A percentile compares a stretch with the other conserved stretches of the same genome.
phyloP scores from a whole-genome alignment of 2,329 filamentous ascomycete genomes.

The Arthrobotrys megalospora region DNA sequence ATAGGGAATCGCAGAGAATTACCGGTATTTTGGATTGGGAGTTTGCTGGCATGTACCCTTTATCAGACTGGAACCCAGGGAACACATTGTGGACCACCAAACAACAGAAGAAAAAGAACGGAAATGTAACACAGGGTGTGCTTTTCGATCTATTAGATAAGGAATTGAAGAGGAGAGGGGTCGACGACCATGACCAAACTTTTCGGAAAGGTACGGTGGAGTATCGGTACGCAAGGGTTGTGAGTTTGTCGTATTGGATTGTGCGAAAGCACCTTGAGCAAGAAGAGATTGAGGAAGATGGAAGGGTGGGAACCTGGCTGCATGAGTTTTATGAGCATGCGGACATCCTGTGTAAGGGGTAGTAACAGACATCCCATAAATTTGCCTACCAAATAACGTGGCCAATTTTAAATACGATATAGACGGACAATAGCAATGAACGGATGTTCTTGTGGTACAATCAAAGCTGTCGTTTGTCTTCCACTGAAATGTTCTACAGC shows the following conservation, averaged over 20 bases:
- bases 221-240: conserved; percentile 32
- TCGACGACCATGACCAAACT: conserved; percentile 12
- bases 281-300: conserved; percentile 43
- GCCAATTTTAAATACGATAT: neutral
- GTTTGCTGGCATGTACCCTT: conserved; percentile 61
- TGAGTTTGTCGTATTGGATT: conserved; percentile 47
- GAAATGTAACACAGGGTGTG: conserved; percentile 36
- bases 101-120: conserved; percentile 32
- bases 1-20: conserved; percentile 57
- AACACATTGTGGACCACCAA: conserved; percentile 50
- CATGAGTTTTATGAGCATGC: conserved; percentile 40
- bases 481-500: neutral
- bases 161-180: conserved; percentile 33
- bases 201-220: conserved; percentile 37
- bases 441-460: no score
- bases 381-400: neutral
- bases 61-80: conserved; percentile 63
- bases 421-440: neutral
- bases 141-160: conserved; percentile 39
- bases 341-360: neutral
- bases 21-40: conserved; percentile 63
- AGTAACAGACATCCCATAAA: neutral
- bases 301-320: conserved; percentile 34
- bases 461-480: neutral
- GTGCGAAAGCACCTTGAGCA: conserved; percentile 47